Evolutionary conservation across 495 filamentous ascomycete species (phyloP).

Genomic region (Penicillium crystallinum): DNA sequence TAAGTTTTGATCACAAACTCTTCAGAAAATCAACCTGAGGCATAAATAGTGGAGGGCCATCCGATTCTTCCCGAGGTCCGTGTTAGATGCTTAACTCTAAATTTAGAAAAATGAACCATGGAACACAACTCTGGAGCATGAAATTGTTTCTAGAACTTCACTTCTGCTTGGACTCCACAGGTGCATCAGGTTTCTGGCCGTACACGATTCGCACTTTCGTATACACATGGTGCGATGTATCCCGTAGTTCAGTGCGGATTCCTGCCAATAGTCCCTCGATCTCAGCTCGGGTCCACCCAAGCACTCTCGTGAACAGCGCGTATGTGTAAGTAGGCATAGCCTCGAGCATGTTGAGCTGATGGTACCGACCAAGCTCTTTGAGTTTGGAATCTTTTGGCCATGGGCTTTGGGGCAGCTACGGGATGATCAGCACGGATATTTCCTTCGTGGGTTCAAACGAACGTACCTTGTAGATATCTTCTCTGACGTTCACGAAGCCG

Average conservation of each 20-base stretch:
- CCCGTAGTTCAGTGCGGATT: constrained; percentile 48
- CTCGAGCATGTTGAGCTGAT: constrained; percentile 43
- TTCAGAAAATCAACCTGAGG: background rate
- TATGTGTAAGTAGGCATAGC: constrained; percentile 47
- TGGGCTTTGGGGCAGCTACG: constrained; percentile 40
- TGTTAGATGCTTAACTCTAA: background rate
- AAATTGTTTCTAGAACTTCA: background rate
- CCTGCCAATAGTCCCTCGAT: constrained; percentile 50
- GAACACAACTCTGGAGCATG: background rate
- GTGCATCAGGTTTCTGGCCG: constrained; percentile 31
- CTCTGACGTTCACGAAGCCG: constrained; percentile 51
- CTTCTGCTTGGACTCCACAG: background rate
- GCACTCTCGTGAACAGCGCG: constrained; percentile 50
- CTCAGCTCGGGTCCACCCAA: constrained; percentile 48
- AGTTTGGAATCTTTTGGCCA: constrained; percentile 51
- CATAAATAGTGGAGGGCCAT: background rate
- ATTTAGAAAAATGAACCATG: background rate
- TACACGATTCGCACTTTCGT: constrained; percentile 34
- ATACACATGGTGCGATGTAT: constrained; percentile 45
- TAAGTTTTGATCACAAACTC: background rate
- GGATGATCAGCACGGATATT: constrained; percentile 1
- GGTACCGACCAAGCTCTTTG: constrained; percentile 46
- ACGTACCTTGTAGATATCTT: constrained; percentile 40
- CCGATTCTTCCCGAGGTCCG: background rate
- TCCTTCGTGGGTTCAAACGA: background rate